Conservation (phyloP, 2,329 filamentous ascomycete genomes). For the Venturia pyrina region DNA sequence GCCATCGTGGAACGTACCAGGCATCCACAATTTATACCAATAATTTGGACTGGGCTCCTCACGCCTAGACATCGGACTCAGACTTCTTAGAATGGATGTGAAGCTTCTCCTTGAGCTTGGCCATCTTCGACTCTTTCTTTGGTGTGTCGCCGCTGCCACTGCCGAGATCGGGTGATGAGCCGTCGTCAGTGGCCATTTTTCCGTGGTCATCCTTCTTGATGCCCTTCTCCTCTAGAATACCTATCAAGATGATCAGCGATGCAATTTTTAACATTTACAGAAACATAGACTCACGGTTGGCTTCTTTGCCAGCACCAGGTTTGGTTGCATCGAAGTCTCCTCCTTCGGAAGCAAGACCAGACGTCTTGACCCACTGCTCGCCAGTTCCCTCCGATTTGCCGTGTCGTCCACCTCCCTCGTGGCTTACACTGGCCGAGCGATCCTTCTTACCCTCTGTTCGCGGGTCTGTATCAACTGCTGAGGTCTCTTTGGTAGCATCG, state of each 20-base stretch:
- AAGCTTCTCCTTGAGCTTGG: conserved; percentile 62
- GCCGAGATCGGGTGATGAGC: conserved; percentile 14
- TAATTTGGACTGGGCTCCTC: neutral
- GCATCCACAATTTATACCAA: neutral
- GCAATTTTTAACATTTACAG: conserved; percentile 19
- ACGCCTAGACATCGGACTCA: conserved; percentile 14
- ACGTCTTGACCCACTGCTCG: conserved; percentile 47
- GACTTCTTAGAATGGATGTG: conserved; percentile 33
- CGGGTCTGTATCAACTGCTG: neutral
- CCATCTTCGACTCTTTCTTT: conserved; percentile 27
- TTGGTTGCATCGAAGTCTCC: conserved; percentile 53
- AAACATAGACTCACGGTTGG: conserved; percentile 44
- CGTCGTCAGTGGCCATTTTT: neutral
- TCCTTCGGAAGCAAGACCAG: conserved; percentile 52
- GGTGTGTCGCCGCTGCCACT: conserved; percentile 14
- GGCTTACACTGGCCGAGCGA: conserved; percentile 16
- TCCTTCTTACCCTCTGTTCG: conserved; percentile 10
- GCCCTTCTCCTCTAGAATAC: conserved; percentile 45
- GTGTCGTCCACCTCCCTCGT: conserved; percentile 19
- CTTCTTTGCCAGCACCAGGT: conserved; percentile 56
- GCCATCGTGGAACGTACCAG: conserved; percentile 1
- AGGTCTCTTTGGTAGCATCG: conserved; percentile 1
- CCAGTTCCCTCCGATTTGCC: conserved; percentile 36
- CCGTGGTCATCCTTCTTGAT: conserved; percentile 19
- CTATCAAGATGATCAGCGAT: conserved; percentile 29